Evolutionary conservation across 192 early-diverging fungal genomes (phyloP), one percentile per base, ranked within the genome.

Genomic region (Coemansia sp.): DNA sequence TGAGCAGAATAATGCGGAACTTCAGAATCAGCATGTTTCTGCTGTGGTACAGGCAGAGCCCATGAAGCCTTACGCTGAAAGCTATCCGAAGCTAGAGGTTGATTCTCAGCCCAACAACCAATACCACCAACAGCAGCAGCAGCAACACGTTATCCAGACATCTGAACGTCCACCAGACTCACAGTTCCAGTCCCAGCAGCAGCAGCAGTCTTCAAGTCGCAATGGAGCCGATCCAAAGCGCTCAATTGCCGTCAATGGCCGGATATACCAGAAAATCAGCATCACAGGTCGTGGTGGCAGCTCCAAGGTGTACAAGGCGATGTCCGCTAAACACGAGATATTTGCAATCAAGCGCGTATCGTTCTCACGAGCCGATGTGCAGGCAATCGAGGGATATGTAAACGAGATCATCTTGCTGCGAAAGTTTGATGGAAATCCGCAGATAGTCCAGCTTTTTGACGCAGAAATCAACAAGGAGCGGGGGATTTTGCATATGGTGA

Each of bases 251-350:
- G 74, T 89, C 19, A 86, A 87, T 32, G 68, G 85, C 9, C 65
- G 72, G 2, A 50, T 69, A 37, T 87, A 87, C 67, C 76, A 76
- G 18, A 80, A 84, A 19, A 63, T 89, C 10, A 73, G 74, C 48
- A 69, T 85, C 18, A 88, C 95, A 9, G 96, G 95, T 1, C 84
- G 88, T 11, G 96, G 96, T 19, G 96, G 94, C 40, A 92, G 87
- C 49, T 90, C 90, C 61, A 96, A 92, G 79, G 96, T 98, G 10
- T 97, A 89, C 84, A 95, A 91, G 67, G 93, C 94, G 5, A 83
- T 93, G 72, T 79, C 89, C 19, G 65, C 74, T 13, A 86, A 86
- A 63, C 73, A 82, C 52, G 81, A 88, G 63, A 84, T 93, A 11
- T 90, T 84, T 71, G 95, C 94, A 3, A 75, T 97, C 26, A 97